A percentile compares a stretch with the other conserved stretches of the same genome.
phyloP scores from a whole-genome alignment of 768 basidiomycete genomes.

The Hygrophoropsis aurantiaca region DNA sequence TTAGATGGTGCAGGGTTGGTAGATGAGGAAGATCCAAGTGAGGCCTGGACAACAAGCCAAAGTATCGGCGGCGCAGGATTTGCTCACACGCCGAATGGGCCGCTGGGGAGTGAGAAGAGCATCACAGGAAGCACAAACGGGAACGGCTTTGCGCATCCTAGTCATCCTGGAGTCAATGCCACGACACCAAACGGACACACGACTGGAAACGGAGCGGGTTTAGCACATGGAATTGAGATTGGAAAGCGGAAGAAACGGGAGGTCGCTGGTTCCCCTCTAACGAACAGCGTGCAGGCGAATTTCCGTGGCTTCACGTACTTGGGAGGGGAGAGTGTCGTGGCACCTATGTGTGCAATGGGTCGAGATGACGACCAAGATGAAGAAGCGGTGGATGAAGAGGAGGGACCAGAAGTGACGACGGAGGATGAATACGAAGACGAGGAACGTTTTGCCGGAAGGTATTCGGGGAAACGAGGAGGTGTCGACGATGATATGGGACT shows the following conservation, averaged over 20 bases:
- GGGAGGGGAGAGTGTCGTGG: slow-evolving; percentile 66
- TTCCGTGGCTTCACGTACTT: slow-evolving; percentile 93
- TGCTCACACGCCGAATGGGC: slow-evolving; percentile 72
- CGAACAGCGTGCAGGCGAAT: slow-evolving; percentile 93
- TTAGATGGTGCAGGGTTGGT: slow-evolving; percentile 44
- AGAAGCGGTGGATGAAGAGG: slow-evolving; percentile 52
- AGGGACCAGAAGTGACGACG: slow-evolving; percentile 48
- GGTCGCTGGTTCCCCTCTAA: slow-evolving; percentile 66
- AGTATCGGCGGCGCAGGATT: slow-evolving; percentile 34
- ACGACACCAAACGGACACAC: slow-evolving; percentile 11
- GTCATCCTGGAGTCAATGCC: slow-evolving; percentile 2
- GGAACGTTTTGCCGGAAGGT: slow-evolving; percentile 63
- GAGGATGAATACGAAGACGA: slow-evolving; percentile 80
- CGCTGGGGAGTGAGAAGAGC: slow-evolving; percentile 61
- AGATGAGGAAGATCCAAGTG: slow-evolving; percentile 68
- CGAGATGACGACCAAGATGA: slow-evolving; percentile 30
- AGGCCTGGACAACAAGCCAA: slow-evolving; percentile 49
- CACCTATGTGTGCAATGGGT: slow-evolving; percentile 41
- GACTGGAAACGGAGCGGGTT: slow-evolving; percentile 17
- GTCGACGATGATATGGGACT: slow-evolving; percentile 33
- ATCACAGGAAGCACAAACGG: slow-evolving; percentile 18
- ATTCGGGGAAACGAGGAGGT: slow-evolving; percentile 57
- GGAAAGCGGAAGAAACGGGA: slow-evolving; percentile 45
- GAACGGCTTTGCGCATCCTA: slow-evolving; percentile 21
- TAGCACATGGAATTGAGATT: slow-evolving; percentile 49